phyloP scores from a whole-genome alignment of 73 alveolate species.

The Paramecium octaurelia region DNA sequence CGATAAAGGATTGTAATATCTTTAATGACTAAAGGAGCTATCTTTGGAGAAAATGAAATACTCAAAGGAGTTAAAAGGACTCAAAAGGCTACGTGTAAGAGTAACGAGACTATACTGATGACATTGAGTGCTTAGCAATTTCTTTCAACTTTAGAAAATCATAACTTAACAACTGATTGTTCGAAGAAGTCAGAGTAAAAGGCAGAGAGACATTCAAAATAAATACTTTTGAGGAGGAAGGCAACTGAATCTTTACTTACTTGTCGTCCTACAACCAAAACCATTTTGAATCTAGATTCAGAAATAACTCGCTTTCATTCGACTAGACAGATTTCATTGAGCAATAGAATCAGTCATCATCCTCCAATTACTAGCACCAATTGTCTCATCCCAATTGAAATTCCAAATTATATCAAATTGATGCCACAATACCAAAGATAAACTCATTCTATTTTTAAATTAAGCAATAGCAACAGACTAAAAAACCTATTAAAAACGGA shows the following conservation, averaged over 20 bases:
- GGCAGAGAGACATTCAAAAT: background rate
- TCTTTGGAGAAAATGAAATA: conserved; percentile 19
- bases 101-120: background rate
- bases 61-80: background rate
- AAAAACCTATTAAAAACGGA: background rate
- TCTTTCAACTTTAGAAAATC: background rate
- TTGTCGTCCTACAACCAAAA: background rate
- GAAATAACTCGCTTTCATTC: background rate
- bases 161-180: background rate
- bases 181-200: background rate
- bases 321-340: background rate
- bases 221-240: background rate
- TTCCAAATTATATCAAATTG: background rate
- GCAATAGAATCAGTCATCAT: background rate
- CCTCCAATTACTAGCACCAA: background rate
- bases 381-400: background rate
- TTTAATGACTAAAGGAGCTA: background rate
- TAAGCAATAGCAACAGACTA: background rate
- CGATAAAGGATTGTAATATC: background rate
- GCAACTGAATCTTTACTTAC: background rate
- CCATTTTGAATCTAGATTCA: background rate
- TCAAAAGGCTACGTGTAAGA: background rate
- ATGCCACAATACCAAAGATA: background rate
- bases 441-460: background rate
- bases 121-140: background rate